Evolutionary conservation across 768 basidiomycete genomes (phyloP).

Genomic region (Kwoniella botswanensis): DNA sequence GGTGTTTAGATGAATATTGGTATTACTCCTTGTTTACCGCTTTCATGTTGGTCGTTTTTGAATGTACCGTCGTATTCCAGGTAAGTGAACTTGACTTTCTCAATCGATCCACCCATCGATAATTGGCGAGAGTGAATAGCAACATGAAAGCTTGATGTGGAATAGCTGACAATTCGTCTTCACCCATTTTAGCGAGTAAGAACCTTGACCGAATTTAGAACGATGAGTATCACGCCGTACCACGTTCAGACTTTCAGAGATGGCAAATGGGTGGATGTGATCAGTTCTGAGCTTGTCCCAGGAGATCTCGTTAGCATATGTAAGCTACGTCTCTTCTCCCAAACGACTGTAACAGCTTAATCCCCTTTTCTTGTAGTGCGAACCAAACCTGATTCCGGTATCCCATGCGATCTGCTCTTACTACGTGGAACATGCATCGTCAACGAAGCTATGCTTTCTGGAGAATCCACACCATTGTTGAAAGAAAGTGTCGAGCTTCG

Average conservation of each 20-base stretch:
- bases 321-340: conserved; percentile 59
- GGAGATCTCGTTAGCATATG: conserved; percentile 85
- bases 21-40: conserved; percentile 95
- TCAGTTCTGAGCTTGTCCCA: conserved; percentile 85
- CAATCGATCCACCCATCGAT: background rate
- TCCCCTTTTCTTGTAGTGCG: conserved; percentile 53
- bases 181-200: conserved; percentile 70
- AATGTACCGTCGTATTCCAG: conserved; percentile 99
- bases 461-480: conserved; percentile 93
- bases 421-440: conserved; percentile 91
- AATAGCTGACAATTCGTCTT: background rate
- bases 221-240: conserved; percentile 93
- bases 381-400: conserved; percentile 74
- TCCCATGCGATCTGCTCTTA: conserved; percentile 93
- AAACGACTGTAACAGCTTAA: background rate
- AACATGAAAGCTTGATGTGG: no score
- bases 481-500: conserved; percentile 93
- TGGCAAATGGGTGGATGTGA: conserved; percentile 74
- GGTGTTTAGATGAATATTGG: conserved; percentile 99
- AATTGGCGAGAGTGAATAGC: no score
- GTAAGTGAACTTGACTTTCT: conserved; percentile 61
- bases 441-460: conserved; percentile 98
- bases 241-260: conserved; percentile 81
- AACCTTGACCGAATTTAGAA: conserved; percentile 92
- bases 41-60: conserved; percentile 98